phyloP scores from a whole-genome alignment of 2,329 filamentous ascomycete genomes.

The Juglanconis sp. region DNA sequence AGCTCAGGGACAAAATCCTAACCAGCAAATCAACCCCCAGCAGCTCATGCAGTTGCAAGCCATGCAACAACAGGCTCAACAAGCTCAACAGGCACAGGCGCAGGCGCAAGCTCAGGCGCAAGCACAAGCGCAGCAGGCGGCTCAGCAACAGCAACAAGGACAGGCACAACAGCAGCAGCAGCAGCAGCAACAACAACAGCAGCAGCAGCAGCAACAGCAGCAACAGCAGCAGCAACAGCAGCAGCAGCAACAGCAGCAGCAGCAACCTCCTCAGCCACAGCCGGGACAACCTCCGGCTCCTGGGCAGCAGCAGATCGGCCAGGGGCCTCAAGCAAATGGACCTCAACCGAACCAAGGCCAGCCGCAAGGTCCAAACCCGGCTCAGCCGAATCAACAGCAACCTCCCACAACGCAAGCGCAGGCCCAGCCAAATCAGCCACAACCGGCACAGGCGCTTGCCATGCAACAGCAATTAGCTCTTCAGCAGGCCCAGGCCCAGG shows the following conservation, averaged over 20 bases:
- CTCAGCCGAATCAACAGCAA: conserved; percentile 43
- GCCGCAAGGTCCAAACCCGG: conserved; percentile 31
- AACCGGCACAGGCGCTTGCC: conserved; percentile 31
- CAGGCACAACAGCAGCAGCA: conserved; percentile 32
- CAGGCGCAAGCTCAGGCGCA: conserved; percentile 29
- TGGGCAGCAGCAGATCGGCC: conserved; percentile 32
- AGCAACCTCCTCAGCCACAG: conserved; percentile 24
- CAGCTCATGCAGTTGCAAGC: conserved; percentile 41
- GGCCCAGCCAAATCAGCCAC: conserved; percentile 38
- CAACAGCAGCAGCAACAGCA: conserved; percentile 36
- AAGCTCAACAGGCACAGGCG: conserved; percentile 26
- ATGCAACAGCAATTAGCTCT: conserved; percentile 37
- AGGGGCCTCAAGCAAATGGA: conserved; percentile 29
- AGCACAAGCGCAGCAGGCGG: conserved; percentile 38
- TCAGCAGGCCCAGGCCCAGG: conserved; percentile 24
- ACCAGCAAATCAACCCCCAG: conserved; percentile 49
- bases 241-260: conserved; percentile 28
- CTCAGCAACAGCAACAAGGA: conserved; percentile 40
- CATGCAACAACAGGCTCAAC: conserved; percentile 27
- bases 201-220: conserved; percentile 39
- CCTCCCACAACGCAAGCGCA: conserved; percentile 41
- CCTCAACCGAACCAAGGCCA: conserved; percentile 35
- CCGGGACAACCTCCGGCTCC: conserved; percentile 23
- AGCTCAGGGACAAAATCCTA: conserved; percentile 40
- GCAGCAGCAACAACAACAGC: conserved; percentile 34